Evolutionary conservation across 345 rosid species (phyloP), one percentile per base, ranked within the genome.

Genomic region (Pistacia vera): DNA sequence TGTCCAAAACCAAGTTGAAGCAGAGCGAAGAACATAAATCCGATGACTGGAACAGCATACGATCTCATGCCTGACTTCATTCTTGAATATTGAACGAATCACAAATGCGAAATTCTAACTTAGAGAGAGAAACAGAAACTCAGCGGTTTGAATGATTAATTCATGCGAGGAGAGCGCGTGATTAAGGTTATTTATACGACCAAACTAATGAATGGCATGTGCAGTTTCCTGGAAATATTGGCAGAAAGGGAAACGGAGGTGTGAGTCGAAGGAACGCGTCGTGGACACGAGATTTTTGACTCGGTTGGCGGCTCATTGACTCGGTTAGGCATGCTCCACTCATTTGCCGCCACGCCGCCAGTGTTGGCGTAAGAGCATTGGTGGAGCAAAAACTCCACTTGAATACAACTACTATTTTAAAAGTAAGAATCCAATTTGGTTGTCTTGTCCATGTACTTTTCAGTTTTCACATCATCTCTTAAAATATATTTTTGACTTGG

Each of bases 1-100:
- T 89, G 89, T 0, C 75, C 91, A 59, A 22, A 51, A 16, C 86
- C 73, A 52, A 84, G 75, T 78, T 86, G 86, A 68, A 83, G 67
- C 1, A 87, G 66, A 1, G 85, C 83, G 74, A 84, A n/a, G 11
- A 86, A 77, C 74, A 87, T 3, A 66, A 80, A 78, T 25, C 75
- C 83, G 1, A 87, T 33, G 7, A 81, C 36, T 33, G 84, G 82
- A 1, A 78, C 63, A 30, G 75, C 78, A 44, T 11, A 60, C 17
- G 65, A 44, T 49, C 76, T 80, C 64, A 62, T 30, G 33, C 33
- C 30, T 0, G 88, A 67, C 41, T 60, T 74, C 86, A 83, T 84
- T 75, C 52, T 75, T 33, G 13, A 22, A 70, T 28, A 56, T 11
- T 5, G 3, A 3, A 2, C 10, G 2, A 17, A 4, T 4, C 8